Percentiles rank a stretch among this genome's conserved stretches.
phyloP scores from a whole-genome alignment of 257 asterid species.

The Handroanthus guayacan region DNA sequence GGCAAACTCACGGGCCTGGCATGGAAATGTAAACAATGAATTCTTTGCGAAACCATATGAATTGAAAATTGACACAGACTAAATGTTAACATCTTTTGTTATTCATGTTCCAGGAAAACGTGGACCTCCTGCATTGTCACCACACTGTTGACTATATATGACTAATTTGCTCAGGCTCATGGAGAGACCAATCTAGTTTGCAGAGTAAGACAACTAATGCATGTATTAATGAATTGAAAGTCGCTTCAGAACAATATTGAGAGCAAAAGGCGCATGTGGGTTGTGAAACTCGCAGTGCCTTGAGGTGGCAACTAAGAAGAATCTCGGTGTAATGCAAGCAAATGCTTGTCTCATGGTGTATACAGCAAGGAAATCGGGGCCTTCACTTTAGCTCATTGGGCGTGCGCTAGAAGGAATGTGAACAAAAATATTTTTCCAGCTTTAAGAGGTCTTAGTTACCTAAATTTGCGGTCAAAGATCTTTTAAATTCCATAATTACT shows the following conservation, averaged over 20 bases:
- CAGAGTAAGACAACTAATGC: not conserved
- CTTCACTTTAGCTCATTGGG: not conserved
- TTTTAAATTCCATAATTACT: not conserved
- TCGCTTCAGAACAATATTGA: not conserved
- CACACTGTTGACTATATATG: constrained; percentile 3
- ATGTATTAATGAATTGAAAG: not conserved
- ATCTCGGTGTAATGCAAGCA: not conserved
- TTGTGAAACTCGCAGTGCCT: not conserved
- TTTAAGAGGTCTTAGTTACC: not conserved
- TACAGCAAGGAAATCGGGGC: not conserved
- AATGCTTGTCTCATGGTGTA: not conserved
- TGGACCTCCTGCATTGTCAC: not conserved
- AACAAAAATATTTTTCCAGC: not conserved
- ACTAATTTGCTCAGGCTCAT: constrained; percentile 14
- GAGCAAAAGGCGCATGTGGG: not conserved
- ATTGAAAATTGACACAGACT: constrained; percentile 12
- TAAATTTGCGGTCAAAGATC: not conserved
- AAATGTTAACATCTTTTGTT: constrained; percentile 11
- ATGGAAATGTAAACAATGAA: constrained; percentile 34
- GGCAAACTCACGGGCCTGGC: constrained; percentile 97
- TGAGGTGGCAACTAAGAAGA: not conserved
- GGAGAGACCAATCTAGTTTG: constrained; percentile 13
- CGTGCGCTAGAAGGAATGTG: not conserved
- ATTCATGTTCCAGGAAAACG: not conserved
- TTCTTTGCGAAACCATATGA: not conserved